These are phyloP conservation scores for Candida chilensis DNA, from an alignment of 805 yeast species.

Conservation along the genomic window DNA sequence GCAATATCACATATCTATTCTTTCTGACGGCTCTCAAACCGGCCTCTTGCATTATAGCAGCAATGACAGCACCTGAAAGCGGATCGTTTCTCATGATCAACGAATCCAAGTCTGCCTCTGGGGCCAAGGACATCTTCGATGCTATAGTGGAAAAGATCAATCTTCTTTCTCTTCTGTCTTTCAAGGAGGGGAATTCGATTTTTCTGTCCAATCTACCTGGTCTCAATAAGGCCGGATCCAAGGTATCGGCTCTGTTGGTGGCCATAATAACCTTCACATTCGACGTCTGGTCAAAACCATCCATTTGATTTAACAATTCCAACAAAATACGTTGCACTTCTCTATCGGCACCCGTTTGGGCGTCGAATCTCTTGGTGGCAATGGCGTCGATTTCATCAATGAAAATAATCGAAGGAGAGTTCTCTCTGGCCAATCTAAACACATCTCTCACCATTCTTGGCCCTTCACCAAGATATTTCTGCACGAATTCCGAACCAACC, in stretches of 20 bases:
- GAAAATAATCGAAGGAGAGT: slow-evolving; percentile 93
- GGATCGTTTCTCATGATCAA: slow-evolving; percentile 94
- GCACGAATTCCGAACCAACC: slow-evolving; percentile 97
- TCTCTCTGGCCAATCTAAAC: slow-evolving; percentile 93
- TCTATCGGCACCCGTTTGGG: slow-evolving; percentile 99
- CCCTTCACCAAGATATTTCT: slow-evolving; percentile 97
- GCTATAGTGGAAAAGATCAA: slow-evolving; percentile 94
- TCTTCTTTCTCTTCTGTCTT: slow-evolving; percentile 97
- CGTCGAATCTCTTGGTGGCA: slow-evolving; percentile 98
- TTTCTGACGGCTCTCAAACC: slow-evolving; percentile 98
- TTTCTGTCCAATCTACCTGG: slow-evolving; percentile 98
- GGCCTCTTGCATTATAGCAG: slow-evolving; percentile 99
- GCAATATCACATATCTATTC: slow-evolving; percentile 93
- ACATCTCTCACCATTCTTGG: slow-evolving; percentile 99
- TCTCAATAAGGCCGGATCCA: slow-evolving; percentile 96
- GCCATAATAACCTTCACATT: slow-evolving; percentile 99
- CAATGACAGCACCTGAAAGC: slow-evolving; percentile 92
- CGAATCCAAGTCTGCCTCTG: slow-evolving; percentile 94
- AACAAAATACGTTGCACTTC: slow-evolving; percentile 97
- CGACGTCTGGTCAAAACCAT: slow-evolving; percentile 93
- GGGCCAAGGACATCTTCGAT: slow-evolving; percentile 94
- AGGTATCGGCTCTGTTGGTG: slow-evolving; percentile 97
- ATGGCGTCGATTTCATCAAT: slow-evolving; percentile 99
- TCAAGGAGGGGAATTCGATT: slow-evolving; percentile 92
- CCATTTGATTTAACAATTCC: slow-evolving; percentile 97